Percentiles rank a stretch among this genome's conserved stretches.
phyloP scores from a whole-genome alignment of 257 asterid species.

The Penstemon davidsonii region DNA sequence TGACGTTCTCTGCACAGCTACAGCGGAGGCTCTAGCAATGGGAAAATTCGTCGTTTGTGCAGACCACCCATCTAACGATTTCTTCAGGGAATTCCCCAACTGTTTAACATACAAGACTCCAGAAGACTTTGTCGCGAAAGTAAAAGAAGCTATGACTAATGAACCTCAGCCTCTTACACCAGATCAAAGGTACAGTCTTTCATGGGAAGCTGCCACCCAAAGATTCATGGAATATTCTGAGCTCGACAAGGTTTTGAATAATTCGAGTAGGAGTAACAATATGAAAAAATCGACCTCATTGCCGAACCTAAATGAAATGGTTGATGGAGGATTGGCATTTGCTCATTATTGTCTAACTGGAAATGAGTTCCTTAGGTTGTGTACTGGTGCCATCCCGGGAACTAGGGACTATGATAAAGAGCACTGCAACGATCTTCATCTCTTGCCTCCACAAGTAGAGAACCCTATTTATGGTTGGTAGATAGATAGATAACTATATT shows the following conservation, averaged over 20 bases:
- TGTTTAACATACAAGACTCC: constrained; percentile 85
- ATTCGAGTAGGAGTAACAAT: constrained; percentile 27
- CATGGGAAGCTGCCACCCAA: constrained; percentile 99
- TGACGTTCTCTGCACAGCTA: constrained; percentile 97
- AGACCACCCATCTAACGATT: constrained; percentile 95
- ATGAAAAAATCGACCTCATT: constrained; percentile 59
- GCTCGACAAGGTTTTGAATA: constrained; percentile 59
- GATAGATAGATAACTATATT: constrained; percentile 34
- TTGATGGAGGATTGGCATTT: constrained; percentile 88
- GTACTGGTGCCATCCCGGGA: constrained; percentile 87
- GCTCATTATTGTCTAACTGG: constrained; percentile 91
- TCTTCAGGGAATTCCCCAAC: constrained; percentile 90
- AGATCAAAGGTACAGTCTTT: constrained; percentile 72
- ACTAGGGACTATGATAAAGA: constrained; percentile 73
- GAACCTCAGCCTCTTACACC: constrained; percentile 91
- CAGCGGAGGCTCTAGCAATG: constrained; percentile 99
- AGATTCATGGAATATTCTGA: constrained; percentile 87
- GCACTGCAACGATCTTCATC: constrained; percentile 76
- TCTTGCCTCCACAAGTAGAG: constrained; percentile 83
- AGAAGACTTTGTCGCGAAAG: constrained; percentile 85
- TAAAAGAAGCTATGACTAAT: constrained; percentile 84
- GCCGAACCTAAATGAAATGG: constrained; percentile 66
- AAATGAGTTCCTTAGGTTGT: constrained; percentile 76
- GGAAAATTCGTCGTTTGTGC: constrained; percentile 97
- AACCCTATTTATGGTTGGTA: constrained; percentile 97